Evolutionary conservation across 2,329 filamentous ascomycete genomes (phyloP), one percentile per base, ranked within the genome.

Genomic region (Penicillium sp.): DNA sequence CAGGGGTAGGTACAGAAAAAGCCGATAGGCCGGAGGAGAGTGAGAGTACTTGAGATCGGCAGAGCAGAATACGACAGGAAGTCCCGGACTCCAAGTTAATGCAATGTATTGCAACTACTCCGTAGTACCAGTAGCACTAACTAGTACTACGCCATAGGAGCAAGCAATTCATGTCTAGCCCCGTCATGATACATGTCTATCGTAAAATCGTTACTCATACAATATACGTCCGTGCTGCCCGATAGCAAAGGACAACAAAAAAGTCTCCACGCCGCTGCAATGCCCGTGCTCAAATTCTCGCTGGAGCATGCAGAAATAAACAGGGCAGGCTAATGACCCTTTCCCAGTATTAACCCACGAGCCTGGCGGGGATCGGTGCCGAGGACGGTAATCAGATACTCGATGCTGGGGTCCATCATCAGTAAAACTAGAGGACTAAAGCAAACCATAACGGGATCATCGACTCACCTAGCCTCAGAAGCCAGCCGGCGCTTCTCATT

Each of bases 381-480:
- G 51, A 88, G 82, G n/a, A 87, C 79, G 66, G 84, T 85, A 41
- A 84, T 82, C 52, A 89, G 78, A 72, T 88, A 89, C 65, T 88
- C 84, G 67, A 87, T 81, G 70, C 87, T 89, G 55, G 16, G 31
- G 7, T 52, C 5, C 35, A 24, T n/a, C 36, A 24, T 63, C 39
- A 61, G 56, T 59, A 18, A 39, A 39, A 0, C 33, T 39, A 18
- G 9, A 53, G 24, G 27, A 14, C 11, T 1, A 31, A 18, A 31
- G 7, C 16, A 27, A 16, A 1, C 3, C 6, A 37, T 16, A 2
- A n/a, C 19, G 16, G 22, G 1, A 33, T 3, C 16, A 18, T 31
- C 4, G 7, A 84, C 88, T 84, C 78, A 96, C 92, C 90, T 94
- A 67, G 92, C 90, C 68, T 89, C 87, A 53, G 82, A 83, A 46